Conservation (phyloP, 1,284 basidiomycete genomes). For the Cryptococcus hybrid region DNA sequence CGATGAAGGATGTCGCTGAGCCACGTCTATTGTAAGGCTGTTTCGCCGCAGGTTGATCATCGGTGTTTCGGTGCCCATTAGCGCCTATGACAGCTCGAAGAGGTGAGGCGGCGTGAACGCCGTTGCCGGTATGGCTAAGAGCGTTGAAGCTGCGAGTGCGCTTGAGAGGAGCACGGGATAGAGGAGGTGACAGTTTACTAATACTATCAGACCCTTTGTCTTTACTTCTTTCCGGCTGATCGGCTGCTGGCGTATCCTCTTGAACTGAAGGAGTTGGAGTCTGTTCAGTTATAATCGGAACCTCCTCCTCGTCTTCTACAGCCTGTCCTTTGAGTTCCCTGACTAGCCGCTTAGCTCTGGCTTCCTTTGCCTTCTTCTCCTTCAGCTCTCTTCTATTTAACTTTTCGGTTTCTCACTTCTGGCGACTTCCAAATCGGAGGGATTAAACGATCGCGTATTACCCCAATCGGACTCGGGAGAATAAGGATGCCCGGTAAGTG, state of each 20-base stretch:
- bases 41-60: neutral
- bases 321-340: neutral
- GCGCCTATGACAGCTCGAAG: neutral
- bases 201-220: neutral
- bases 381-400: slow-evolving; percentile 21
- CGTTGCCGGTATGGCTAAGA: slow-evolving; percentile 8
- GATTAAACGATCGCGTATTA: slow-evolving; percentile 32
- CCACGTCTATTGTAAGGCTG: neutral
- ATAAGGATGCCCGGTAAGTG: slow-evolving; percentile 21
- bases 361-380: slow-evolving; percentile 7
- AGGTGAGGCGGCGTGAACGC: neutral
- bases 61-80: neutral
- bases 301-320: neutral
- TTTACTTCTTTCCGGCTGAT: neutral
- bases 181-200: slow-evolving; percentile 2
- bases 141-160: slow-evolving; percentile 22
- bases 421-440: slow-evolving; percentile 28
- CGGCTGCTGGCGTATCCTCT: neutral
- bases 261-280: neutral
- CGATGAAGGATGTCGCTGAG: neutral
- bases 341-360: neutral
- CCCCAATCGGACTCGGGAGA: slow-evolving; percentile 28
- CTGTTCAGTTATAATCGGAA: neutral
- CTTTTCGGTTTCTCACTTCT: neutral
- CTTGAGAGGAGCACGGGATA: slow-evolving; percentile 16